phyloP scores from a whole-genome alignment of 352 stramenopile species.

The Globisporangium acanthophoron region DNA sequence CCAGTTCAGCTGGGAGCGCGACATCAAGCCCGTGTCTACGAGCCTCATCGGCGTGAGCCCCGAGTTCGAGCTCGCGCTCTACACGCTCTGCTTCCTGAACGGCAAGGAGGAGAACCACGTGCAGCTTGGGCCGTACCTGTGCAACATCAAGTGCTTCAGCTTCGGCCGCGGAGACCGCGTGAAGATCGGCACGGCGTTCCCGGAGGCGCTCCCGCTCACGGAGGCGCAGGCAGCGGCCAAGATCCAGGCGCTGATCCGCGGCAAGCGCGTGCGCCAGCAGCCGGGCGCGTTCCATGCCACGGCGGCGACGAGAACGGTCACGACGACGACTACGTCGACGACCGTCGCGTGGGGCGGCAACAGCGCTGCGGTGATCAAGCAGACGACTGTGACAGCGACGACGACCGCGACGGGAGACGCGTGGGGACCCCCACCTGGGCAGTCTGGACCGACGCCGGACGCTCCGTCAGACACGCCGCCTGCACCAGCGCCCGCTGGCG shows the following conservation, averaged over 20 bases:
- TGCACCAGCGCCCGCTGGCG: conserved; percentile 14
- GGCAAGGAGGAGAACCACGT: conserved; percentile 86
- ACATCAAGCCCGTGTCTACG: conserved; percentile 89
- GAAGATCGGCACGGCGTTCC: conserved; percentile 83
- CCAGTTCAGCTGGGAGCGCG: conserved; percentile 90
- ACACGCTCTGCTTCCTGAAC: conserved; percentile 94
- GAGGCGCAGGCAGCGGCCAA: conserved; percentile 68
- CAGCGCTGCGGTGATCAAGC: conserved; percentile 5
- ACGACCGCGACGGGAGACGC: conserved; percentile 14
- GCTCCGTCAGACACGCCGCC: background rate
- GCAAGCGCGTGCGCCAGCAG: conserved; percentile 31
- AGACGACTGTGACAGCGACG: conserved; percentile 2
- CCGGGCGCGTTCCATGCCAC: conserved; percentile 1
- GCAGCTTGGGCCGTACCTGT: conserved; percentile 77
- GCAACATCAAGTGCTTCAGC: conserved; percentile 88
- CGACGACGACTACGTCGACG: conserved; percentile 6
- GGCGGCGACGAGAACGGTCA: background rate
- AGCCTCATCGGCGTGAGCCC: conserved; percentile 93
- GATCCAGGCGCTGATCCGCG: conserved; percentile 67
- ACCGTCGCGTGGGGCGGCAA: conserved; percentile 13
- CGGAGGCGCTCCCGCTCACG: conserved; percentile 63
- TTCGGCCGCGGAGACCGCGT: conserved; percentile 66
- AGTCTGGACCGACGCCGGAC: conserved; percentile 11
- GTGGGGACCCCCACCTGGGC: conserved; percentile 20
- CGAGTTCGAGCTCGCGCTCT: conserved; percentile 96